Base-by-base conservation (phyloP, 495 filamentous ascomycete species). In the Mytilinidion resinicola region DNA sequence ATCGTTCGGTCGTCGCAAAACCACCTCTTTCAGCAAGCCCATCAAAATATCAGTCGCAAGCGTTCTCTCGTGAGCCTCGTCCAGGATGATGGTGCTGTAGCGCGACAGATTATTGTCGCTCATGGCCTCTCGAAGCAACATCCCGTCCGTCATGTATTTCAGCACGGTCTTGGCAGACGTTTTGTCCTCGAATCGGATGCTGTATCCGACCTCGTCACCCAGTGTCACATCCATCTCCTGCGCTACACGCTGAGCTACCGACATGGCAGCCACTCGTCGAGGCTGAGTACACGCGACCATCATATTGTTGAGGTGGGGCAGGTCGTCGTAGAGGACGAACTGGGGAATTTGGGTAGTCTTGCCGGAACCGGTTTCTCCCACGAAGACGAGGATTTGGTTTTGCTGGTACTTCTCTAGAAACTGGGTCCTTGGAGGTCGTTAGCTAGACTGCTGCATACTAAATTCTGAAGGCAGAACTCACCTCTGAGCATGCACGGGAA, bases 111-210 rank as follows among this genome's bases (percentile, higher is more conserved):
- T 79, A 73, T 90, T 86, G 72, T 99, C 95, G 74, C 95, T 85
- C 95, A 99, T 99, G 35, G 95, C 91, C 76, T 99, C 95, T 62
- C 95, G 80, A 69, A 97, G 77, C 63, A 99, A 82, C 93, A 97
- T 97, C 84, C 95, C 95, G 71, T 99, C 95, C 33, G 95, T 99
- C 95, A 99, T 97, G 77, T 99, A 99, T 77, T 97, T 99, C 49
- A 99, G 76, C 39, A 96, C 81, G 9, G 95, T 99, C 73, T 89
- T 96, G 53, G 82, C 80, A 43, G 89, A 80, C 0, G 95, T 97
- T 74, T 85, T 89, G 71, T 99, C 93, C 72, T 97, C 95, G 74
- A 99, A 99, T 74, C 95, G 90, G 66, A 99, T 97, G 72, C 87
- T 96, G 77, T 97, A 99, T 71, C 95, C 95, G 55, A 99, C 91